Percentiles rank a stretch among this genome's conserved stretches.
phyloP scores from a whole-genome alignment of 176 grass and related monocot genomes.

The Chloris gayana region DNA sequence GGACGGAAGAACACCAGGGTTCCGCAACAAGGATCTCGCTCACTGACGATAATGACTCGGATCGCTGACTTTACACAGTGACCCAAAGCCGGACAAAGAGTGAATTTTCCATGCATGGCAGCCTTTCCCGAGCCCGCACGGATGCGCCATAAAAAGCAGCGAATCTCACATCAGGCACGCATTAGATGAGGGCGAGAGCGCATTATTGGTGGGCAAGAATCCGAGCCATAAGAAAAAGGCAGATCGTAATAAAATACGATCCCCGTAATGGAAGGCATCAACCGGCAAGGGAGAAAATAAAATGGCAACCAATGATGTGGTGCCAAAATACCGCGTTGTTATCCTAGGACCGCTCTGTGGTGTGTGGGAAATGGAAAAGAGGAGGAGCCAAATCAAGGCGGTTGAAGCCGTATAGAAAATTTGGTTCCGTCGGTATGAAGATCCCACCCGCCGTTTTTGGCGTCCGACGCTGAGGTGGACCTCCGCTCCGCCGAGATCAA shows the following conservation, averaged over 20 bases:
- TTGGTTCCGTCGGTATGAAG: not conserved
- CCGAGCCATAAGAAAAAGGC: conserved; percentile 5
- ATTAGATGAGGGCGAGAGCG: not conserved
- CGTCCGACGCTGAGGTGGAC: conserved; percentile 13
- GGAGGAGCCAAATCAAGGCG: no score
- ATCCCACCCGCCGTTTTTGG: not conserved
- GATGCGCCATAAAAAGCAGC: conserved; percentile 27
- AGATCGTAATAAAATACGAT: not conserved
- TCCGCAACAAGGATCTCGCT: not conserved
- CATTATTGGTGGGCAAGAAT: conserved; percentile 21
- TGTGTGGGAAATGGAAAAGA: not conserved
- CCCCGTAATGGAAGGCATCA: not conserved
- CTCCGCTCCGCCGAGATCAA: not conserved
- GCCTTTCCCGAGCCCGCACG: conserved; percentile 37
- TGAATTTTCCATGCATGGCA: not conserved
- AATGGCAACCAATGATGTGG: conserved; percentile 10
- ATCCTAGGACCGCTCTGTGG: not conserved
- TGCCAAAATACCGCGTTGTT: not conserved
- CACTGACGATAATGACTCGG: conserved; percentile 9
- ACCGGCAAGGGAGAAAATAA: not conserved
- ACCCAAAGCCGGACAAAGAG: not conserved
- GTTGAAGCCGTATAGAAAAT: not conserved
- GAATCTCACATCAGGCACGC: conserved; percentile 30
- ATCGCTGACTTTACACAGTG: conserved; percentile 16
- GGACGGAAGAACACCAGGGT: not conserved